These are phyloP conservation scores for Psilocybe tampanensis DNA, from an alignment of 768 basidiomycete genomes.

Conservation along the genomic window DNA sequence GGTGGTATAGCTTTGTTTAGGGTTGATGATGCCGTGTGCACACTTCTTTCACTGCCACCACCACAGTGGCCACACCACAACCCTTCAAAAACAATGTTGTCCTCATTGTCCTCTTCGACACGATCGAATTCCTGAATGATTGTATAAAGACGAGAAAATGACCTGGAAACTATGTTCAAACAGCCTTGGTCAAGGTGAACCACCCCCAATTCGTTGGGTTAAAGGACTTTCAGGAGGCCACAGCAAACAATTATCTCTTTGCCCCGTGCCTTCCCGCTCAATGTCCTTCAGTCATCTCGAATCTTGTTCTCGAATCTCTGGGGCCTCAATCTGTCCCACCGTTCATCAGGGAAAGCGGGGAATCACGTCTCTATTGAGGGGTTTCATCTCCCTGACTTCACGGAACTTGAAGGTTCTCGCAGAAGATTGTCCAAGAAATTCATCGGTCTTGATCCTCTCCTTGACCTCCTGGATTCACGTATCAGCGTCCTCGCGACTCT, in stretches of 20 bases:
- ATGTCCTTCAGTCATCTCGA: no score
- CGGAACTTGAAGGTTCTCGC: background rate
- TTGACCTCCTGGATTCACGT: constrained; percentile 14
- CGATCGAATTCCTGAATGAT: no score
- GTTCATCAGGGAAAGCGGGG: background rate
- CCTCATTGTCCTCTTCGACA: background rate
- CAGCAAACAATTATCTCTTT: background rate
- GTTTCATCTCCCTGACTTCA: background rate
- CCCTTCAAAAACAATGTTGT: background rate
- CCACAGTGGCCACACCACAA: constrained; percentile 1
- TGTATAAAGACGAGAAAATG: no score
- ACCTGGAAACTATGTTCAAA: no score
- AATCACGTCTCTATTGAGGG: background rate
- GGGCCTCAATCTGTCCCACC: background rate
- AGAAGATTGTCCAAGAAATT: background rate
- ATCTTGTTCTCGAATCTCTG: background rate
- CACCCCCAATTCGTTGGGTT: no score
- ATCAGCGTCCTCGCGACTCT: constrained; percentile 11
- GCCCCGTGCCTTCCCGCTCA: background rate
- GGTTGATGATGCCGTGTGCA: constrained; percentile 1
- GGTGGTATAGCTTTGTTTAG: constrained; percentile 17
- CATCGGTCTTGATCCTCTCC: background rate
- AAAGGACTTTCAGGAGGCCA: background rate
- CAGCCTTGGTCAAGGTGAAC: no score
- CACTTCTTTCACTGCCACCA: constrained; percentile 16